These are phyloP conservation scores for Pichia sp. DNA, from an alignment of 1,139 yeast species.

Conservation along the genomic window DNA sequence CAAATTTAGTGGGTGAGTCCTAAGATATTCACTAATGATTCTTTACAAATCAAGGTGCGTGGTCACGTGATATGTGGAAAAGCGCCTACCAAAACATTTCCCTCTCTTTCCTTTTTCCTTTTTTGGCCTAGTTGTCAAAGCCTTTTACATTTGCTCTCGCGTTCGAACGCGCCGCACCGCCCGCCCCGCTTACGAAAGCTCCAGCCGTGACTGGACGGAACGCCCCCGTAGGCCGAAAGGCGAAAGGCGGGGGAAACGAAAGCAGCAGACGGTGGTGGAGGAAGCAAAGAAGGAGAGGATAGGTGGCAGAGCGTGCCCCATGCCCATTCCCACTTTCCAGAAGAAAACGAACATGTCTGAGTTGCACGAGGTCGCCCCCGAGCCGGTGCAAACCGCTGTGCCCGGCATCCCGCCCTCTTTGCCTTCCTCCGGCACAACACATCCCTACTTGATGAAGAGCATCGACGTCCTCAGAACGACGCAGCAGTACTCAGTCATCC, in stretches of 20 bases:
- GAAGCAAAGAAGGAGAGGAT: too few species aligned
- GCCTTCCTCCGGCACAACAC: constrained; percentile 12
- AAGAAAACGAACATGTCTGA: constrained; percentile 6
- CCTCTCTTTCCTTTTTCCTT: not conserved
- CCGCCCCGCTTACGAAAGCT: not conserved
- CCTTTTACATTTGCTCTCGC: not conserved
- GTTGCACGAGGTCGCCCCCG: constrained; percentile 14
- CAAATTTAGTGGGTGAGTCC: too few species aligned
- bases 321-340: too few species aligned
- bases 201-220: not conserved
- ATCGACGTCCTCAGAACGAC: constrained; percentile 18
- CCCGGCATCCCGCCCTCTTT: constrained; percentile 22
- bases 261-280: too few species aligned
- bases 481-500: constrained; percentile 63
- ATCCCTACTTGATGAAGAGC: constrained; percentile 12
- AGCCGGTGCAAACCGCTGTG: constrained; percentile 3
- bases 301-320: too few species aligned
- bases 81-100: not conserved
- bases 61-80: not conserved
- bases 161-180: not conserved
- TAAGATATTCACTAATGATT: too few species aligned
- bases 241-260: not conserved
- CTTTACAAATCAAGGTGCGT: too few species aligned
- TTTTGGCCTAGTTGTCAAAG: not conserved
- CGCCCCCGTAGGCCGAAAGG: not conserved